phyloP scores from a whole-genome alignment of 495 filamentous ascomycete genomes.

The Zalerion maritima region DNA sequence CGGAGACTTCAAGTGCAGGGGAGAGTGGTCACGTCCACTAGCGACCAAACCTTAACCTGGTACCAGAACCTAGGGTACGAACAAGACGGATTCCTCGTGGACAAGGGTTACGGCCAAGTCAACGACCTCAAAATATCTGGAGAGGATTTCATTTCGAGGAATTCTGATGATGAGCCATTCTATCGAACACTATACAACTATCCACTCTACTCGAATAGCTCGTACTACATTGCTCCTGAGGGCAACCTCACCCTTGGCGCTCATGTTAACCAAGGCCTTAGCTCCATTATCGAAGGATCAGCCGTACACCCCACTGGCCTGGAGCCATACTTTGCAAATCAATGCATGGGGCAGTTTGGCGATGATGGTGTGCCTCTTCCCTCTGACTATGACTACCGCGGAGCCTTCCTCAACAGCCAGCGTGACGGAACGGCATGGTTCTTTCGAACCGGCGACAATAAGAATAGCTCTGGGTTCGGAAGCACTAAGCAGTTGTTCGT shows the following conservation, averaged over 20 bases:
- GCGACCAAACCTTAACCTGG: slow-evolving; percentile 37
- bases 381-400: slow-evolving; percentile 20
- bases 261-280: slow-evolving; percentile 42
- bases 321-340: slow-evolving; percentile 26
- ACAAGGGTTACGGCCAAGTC: slow-evolving; percentile 43
- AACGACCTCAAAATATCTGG: slow-evolving; percentile 50
- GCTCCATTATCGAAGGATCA: slow-evolving; percentile 34
- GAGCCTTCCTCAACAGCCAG: slow-evolving; percentile 31
- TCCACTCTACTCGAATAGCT: slow-evolving; percentile 45
- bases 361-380: slow-evolving; percentile 5
- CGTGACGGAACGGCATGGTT: slow-evolving; percentile 44
- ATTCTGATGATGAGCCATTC: no score
- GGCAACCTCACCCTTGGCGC: slow-evolving; percentile 47
- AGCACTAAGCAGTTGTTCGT: slow-evolving; percentile 39
- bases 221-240: slow-evolving; percentile 26
- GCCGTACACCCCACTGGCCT: slow-evolving; percentile 48
- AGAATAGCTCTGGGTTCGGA: slow-evolving; percentile 33
- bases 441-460: slow-evolving; percentile 28
- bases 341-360: no score
- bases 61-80: slow-evolving; percentile 42
- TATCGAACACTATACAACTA: slow-evolving; percentile 42
- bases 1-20: slow-evolving; percentile 43
- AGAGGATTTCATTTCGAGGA: slow-evolving; percentile 31
- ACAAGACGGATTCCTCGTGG: slow-evolving; percentile 44
- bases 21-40: slow-evolving; percentile 28